Percentiles rank a stretch among this genome's conserved stretches.
These are phyloP conservation scores for Cyberlindnera subsufficiens DNA, from an alignment of 805 yeast species.

Conservation along the genomic window DNA sequence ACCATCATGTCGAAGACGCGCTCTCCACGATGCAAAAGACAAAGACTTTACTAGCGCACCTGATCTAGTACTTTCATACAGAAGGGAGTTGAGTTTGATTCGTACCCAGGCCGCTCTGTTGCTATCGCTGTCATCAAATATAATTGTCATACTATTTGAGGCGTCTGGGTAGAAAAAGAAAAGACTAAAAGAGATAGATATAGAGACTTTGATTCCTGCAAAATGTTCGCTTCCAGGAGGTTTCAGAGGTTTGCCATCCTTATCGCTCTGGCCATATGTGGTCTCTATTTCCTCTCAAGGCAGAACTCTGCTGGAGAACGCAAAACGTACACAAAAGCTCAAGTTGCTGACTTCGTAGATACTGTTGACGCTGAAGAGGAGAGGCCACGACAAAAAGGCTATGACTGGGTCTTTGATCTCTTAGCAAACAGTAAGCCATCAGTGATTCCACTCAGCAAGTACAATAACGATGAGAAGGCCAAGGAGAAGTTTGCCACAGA, in stretches of 20 bases:
- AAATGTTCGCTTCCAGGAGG: slow-evolving; percentile 2
- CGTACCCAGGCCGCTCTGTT: too few relatives aligned
- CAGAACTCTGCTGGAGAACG: background rate
- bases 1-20: too few relatives aligned
- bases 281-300: background rate
- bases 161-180: too few relatives aligned
- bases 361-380: background rate
- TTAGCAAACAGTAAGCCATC: slow-evolving; percentile 31
- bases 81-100: too few relatives aligned
- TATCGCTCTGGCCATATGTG: background rate
- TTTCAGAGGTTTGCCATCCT: slow-evolving; percentile 4
- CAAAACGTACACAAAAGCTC: background rate
- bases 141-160: too few relatives aligned
- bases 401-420: slow-evolving; percentile 20
- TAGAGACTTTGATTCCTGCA: background rate
- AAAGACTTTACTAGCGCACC: too few relatives aligned
- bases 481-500: slow-evolving; percentile 36
- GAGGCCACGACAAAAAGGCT: slow-evolving; percentile 4
- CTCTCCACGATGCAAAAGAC: too few relatives aligned
- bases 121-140: too few relatives aligned
- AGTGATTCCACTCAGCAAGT: slow-evolving; percentile 37
- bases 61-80: too few relatives aligned
- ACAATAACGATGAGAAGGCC: slow-evolving; percentile 35
- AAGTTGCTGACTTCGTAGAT: background rate
- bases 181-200: too few relatives aligned